Evolutionary conservation across 2,329 filamentous ascomycete species (phyloP), one percentile per base, ranked within the genome.

Genomic region (Fusarium mangiferae): DNA sequence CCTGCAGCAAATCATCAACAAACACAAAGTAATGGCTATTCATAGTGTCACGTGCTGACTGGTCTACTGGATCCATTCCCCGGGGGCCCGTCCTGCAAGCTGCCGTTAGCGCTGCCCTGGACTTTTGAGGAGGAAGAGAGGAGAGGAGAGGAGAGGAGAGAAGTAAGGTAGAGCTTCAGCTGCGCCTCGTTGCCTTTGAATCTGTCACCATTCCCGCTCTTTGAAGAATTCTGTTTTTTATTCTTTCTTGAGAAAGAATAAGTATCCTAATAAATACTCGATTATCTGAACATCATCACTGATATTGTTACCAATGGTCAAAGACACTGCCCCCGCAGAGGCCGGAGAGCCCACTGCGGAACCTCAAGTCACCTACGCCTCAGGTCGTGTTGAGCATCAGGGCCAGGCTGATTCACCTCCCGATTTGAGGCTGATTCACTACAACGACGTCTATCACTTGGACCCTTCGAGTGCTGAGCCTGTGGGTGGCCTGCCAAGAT

Each of bases 381-480:
- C 77, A 36, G 77, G 77, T 15, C 66, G 77, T 51, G 75, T 76
- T 45, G 67, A 66, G 45, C 62, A 61, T 30, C 67, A 62, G 36
- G 74, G 66, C 42, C 45, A 68, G 38, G 41, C 67, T 39, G 75
- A 70, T 45, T 75, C 77, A 38, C 66, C 62, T 20, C 93, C 94
- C 49, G 92, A 94, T 80, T 84, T 98, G 57, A 91, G 95, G n/a
- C 83, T 98, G 62, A 81, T 97, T 38, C 95, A 98, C 84, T 98
- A 93, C 87, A 98, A 98, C 82, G 95, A 98, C 83, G 95, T 98
- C 68, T 98, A 98, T 82, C 95, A 98, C 78, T 89, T 98, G 61
- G 94, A 97, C 75, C 80, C 83, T 5, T 86, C 87, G 5, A 95
- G 93, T 33, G 90, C 92, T 22, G 94, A 97, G 79, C 95, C 95